phyloP scores from a whole-genome alignment of 75 land plant species.

The Cunninghamia lanceolata region DNA sequence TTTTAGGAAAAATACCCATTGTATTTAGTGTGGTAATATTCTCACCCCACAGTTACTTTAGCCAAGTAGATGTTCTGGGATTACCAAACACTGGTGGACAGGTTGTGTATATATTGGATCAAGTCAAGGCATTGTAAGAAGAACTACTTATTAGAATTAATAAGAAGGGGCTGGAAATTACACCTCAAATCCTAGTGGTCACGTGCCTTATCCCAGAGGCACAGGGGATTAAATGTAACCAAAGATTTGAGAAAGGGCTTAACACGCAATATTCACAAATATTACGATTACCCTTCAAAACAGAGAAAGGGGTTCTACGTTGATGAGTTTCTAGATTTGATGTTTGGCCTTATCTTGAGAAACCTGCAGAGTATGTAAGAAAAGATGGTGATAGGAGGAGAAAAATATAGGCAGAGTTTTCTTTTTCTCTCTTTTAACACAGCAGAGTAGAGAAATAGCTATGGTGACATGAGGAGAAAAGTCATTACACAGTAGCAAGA shows the following conservation, averaged over 20 bases:
- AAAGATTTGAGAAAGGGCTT: slow-evolving; percentile 47
- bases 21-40: slow-evolving; percentile 81
- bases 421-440: too few species aligned
- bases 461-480: too few species aligned
- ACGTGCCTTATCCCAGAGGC: slow-evolving; percentile 63
- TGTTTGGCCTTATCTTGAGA: too few species aligned
- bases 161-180: slow-evolving; percentile 55
- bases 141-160: slow-evolving; percentile 51
- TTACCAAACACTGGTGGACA: slow-evolving; percentile 98
- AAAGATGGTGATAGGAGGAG: too few species aligned
- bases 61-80: slow-evolving; percentile 91
- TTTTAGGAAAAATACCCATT: slow-evolving; percentile 72
- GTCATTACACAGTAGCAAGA: too few species aligned
- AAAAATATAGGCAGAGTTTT: too few species aligned
- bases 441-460: too few species aligned
- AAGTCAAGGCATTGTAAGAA: slow-evolving; percentile 64
- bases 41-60: slow-evolving; percentile 96
- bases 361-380: slow-evolving; percentile 59
- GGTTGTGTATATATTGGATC: slow-evolving; percentile 75
- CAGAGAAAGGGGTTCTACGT: slow-evolving; percentile 35
- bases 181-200: slow-evolving; percentile 51
- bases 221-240: slow-evolving; percentile 50
- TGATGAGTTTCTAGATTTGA: slow-evolving; percentile 70
- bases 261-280: slow-evolving; percentile 53
- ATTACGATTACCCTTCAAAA: slow-evolving; percentile 60